Base-by-base conservation (phyloP, 495 filamentous ascomycete genomes). In the Chlorociboria aeruginascens region DNA sequence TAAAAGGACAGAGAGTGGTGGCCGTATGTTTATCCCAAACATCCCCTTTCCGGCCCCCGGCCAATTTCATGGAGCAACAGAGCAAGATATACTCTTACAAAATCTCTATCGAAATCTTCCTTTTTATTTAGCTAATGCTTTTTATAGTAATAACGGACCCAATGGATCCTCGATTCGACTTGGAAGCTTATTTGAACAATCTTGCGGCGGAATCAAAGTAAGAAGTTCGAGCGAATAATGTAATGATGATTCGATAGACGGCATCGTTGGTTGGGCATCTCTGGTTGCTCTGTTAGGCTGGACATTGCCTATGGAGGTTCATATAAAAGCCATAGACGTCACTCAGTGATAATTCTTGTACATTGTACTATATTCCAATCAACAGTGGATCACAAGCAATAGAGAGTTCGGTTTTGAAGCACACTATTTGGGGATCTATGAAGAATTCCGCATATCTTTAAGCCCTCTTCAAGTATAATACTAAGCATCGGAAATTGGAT, bases 111-210 rank as follows among this genome's bases (percentile, higher is more conserved):
- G 29, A 17, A 9, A 49, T 16, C n/a, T 13, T 39, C 40, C 13
- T 6, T 43, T 43, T 12, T 11, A 49, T 11, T 36, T 25, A 25
- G 20, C 20, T 25, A 25, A 25, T 25, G 30, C 29, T 48, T 46
- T 25, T 42, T 56, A 55, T 63, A 94, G 86, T 89, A 50, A 80
- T 90, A 67, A 80, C 82, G 63, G 85, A 97, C 67, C 82, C 83
- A 43, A 76, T 79, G 50, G 81, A 89, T 63, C 76, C 85, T 54
- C 81, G 82, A 54, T 97, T 96, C 71, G 87, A 98, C 63, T 71
- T 96, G 45, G 89, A 95, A 69, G 79, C 81, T 40, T 89, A 78
- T 66, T 61, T 95, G 61, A 79, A 80, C 51, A 67, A 75, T 54
- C 73, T 88, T 54, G 69, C 71, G 37, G 71, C 71, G 46, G 69